Evolutionary conservation across 2,329 filamentous ascomycete genomes (phyloP).

Genomic region (Aspergillus luchuensis): DNA sequence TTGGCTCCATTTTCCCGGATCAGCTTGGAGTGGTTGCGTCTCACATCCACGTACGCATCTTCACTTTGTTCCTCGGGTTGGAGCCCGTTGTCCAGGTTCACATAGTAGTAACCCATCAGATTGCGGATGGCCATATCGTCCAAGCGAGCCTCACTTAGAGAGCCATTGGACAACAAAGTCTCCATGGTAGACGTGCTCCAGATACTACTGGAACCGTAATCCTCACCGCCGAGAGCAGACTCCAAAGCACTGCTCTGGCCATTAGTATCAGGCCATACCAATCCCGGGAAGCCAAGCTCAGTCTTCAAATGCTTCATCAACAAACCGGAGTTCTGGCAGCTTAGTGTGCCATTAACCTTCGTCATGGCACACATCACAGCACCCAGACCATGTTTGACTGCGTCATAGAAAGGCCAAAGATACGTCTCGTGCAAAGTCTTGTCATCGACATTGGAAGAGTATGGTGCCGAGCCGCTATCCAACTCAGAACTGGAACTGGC

Average conservation of each 20-base stretch:
- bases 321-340: constrained; percentile 15
- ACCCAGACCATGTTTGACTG: constrained; percentile 14
- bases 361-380: constrained; percentile 22
- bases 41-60: constrained; percentile 47
- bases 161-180: constrained; percentile 36
- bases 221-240: constrained; percentile 7
- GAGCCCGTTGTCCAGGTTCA: constrained; percentile 26
- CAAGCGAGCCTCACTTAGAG: constrained; percentile 42
- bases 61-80: not conserved
- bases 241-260: constrained; percentile 10
- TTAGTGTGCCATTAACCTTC: constrained; percentile 12
- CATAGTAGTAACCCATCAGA: constrained; percentile 50
- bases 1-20: constrained; percentile 56
- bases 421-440: constrained; percentile 20
- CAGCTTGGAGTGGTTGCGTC: constrained; percentile 40
- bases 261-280: constrained; percentile 18
- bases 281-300: constrained; percentile 18
- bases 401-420: constrained; percentile 19
- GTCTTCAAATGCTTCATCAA: constrained; percentile 16
- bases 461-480: constrained; percentile 3
- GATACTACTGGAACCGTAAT: constrained; percentile 11
- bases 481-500: not conserved
- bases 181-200: constrained; percentile 12
- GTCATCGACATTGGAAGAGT: constrained; percentile 19
- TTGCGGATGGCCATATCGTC: constrained; percentile 52